Evolutionary conservation across 1,139 yeast genomes (phyloP), one percentile per base, ranked within the genome.

Genomic region (Torulaspora pretoriensis): DNA sequence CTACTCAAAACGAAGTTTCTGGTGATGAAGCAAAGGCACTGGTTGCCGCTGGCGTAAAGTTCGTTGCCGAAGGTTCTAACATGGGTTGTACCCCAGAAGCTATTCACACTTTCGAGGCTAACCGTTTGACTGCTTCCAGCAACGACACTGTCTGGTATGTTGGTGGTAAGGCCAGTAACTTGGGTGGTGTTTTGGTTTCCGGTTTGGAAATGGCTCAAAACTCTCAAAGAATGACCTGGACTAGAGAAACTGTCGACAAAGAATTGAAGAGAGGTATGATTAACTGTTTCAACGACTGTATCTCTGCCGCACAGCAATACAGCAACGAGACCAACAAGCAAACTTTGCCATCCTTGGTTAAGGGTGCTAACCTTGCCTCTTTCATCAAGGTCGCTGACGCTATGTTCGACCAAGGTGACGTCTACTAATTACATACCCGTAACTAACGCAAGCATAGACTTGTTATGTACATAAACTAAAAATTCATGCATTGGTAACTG

Each of bases 191-290:
- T 63, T 96, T 96, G 50, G 97, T 90, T 50, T 88, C 96, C 52
- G 97, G 97, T 68, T 80, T 92, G 60, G 98, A 92, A 78, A 92
- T 92, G 97, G 97, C 97, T 53, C 98, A 92, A 77, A 92, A 92
- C 86, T 88, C 97, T 50, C 94, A 84, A 70, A 86, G 97, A 77
- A 80, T 83, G 56, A 71, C 73, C 57, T 89, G 96, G 96, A 78
- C 95, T 52, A 61, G 80, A 51, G 95, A 87, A 74, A 88, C 85
- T 74, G 97, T 89, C 61, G 97, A 89, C 71, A 67, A 69, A 53
- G 87, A 83, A 71, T 81, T 89, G 68, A 87, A 88, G 80, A 78
- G 77, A 68, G 90, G 92, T 70, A 90, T 92, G 97, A 77, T 82
- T 71, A 81, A 78, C 68, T 87, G 96, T 77, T 92, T 92, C 80